These are phyloP conservation scores for Typha latifolia DNA, from an alignment of 176 grass and related monocot genomes.

Conservation along the genomic window DNA sequence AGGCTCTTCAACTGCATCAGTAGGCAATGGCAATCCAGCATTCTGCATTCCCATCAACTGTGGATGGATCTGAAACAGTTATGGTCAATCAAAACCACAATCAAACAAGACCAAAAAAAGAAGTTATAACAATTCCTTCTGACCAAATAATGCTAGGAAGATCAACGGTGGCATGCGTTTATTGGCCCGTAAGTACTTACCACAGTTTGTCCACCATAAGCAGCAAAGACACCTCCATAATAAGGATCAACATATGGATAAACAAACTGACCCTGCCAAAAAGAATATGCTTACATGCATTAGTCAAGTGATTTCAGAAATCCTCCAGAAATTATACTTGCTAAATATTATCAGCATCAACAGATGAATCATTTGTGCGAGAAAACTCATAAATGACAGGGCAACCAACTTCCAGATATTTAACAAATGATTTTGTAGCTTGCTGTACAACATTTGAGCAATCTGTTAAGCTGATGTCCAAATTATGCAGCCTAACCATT, in stretches of 20 bases:
- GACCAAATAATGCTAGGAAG: not conserved
- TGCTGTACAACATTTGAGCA: too few species aligned
- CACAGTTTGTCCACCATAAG: slow-evolving; percentile 60
- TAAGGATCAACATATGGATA: slow-evolving; percentile 67
- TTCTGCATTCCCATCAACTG: slow-evolving; percentile 57
- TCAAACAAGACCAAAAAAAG: not conserved
- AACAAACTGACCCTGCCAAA: slow-evolving; percentile 47
- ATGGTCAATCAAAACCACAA: slow-evolving; percentile 13
- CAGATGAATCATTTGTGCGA: too few species aligned
- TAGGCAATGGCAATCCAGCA: slow-evolving; percentile 51
- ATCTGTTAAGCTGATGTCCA: too few species aligned
- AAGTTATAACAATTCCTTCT: not conserved
- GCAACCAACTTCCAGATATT: too few species aligned
- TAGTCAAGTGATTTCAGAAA: not conserved
- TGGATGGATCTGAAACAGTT: slow-evolving; percentile 46
- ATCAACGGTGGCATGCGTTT: not conserved
- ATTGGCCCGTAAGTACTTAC: slow-evolving; percentile 24
- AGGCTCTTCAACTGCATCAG: slow-evolving; percentile 75
- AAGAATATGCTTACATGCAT: not conserved
- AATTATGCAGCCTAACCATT: too few species aligned
- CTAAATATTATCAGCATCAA: not conserved
- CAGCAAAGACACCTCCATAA: slow-evolving; percentile 61
- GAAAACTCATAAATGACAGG: too few species aligned
- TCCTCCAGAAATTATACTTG: not conserved
- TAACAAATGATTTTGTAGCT: too few species aligned